Percentiles rank a stretch among this genome's conserved stretches.
Evolutionary conservation across 179 eudicot species (phyloP).

Genomic region (Spergularia azorica): DNA sequence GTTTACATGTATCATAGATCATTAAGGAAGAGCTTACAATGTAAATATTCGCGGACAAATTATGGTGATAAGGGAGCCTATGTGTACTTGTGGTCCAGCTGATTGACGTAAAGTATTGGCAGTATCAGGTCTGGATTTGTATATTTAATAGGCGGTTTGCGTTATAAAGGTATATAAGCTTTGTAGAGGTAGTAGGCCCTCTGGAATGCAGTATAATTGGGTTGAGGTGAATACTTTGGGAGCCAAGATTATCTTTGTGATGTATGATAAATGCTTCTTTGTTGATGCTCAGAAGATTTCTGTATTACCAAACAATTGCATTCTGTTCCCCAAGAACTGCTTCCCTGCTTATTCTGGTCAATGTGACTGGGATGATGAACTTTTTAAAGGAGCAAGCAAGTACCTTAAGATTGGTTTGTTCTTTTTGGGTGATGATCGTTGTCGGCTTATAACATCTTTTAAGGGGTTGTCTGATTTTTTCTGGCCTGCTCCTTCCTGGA

Average conservation of each 20-base stretch:
- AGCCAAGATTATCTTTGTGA: constrained; percentile 26
- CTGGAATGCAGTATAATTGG: constrained; percentile 24
- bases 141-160: too few species aligned
- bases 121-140: neutral
- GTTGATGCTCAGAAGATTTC: constrained; percentile 15
- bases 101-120: constrained; percentile 7
- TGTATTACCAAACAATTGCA: constrained; percentile 26
- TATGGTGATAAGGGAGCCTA: neutral
- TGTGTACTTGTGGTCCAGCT: too few species aligned
- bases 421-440: neutral
- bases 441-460: too few species aligned
- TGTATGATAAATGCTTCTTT: constrained; percentile 16
- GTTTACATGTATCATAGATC: constrained; percentile 8
- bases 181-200: too few species aligned
- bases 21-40: constrained; percentile 12
- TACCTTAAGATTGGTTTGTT: neutral
- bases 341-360: constrained; percentile 10
- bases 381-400: neutral
- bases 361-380: neutral
- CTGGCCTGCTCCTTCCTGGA: too few species aligned
- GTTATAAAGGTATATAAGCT: constrained; percentile 12
- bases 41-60: neutral
- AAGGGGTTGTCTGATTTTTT: too few species aligned
- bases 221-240: constrained; percentile 25
- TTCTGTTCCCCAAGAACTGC: constrained; percentile 19